Percentiles rank a stretch among this genome's conserved stretches.
Conservation (phyloP, 371 early-diverging fungal species). For the Batkoa obscura region DNA sequence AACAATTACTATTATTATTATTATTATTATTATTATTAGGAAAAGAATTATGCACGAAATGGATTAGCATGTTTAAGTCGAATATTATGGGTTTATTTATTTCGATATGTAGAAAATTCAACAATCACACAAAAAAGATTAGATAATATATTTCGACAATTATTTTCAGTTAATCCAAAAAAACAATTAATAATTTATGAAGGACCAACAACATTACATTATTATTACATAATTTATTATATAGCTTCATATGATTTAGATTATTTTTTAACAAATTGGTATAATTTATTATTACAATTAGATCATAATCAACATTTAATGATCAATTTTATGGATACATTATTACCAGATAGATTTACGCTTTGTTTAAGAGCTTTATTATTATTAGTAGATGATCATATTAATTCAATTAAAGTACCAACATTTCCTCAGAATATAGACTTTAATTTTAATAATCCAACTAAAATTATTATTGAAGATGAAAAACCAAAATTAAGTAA, state of each 20-base stretch:
- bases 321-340: constrained; percentile 25
- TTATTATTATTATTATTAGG: constrained; percentile 21
- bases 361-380: constrained; percentile 54
- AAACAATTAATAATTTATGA: constrained; percentile 46
- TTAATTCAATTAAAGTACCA: constrained; percentile 24
- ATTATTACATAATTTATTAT: constrained; percentile 64
- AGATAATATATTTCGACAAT: constrained; percentile 3
- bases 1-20: too few species aligned
- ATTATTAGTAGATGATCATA: constrained; percentile 44
- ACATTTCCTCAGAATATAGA: constrained; percentile 34
- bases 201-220: constrained; percentile 53
- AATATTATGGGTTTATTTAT: constrained; percentile 83
- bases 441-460: constrained; percentile 13
- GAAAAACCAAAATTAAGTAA: background rate
- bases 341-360: constrained; percentile 52
- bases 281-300: constrained; percentile 42
- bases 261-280: constrained; percentile 48
- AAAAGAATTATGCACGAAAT: constrained; percentile 44
- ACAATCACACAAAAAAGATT: constrained; percentile 31
- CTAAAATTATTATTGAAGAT: background rate
- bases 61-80: constrained; percentile 64
- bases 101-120: constrained; percentile 59
- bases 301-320: too few species aligned
- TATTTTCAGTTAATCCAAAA: constrained; percentile 39
- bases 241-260: constrained; percentile 60